Percentiles rank a stretch among this genome's conserved stretches.
Evolutionary conservation across 345 rosid species (phyloP).

Genomic region (Populus pruinosa): DNA sequence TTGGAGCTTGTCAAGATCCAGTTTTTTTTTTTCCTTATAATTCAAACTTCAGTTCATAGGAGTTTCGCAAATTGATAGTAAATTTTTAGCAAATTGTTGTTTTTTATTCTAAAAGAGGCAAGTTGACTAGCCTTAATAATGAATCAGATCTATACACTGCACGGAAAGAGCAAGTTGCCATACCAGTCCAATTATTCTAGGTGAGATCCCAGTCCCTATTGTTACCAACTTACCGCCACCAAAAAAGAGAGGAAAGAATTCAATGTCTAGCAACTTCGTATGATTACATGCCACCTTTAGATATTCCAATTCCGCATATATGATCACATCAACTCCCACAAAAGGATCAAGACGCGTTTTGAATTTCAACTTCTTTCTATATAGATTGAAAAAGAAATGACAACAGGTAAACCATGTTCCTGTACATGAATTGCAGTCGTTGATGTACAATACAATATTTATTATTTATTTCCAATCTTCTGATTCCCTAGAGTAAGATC

Average conservation of each 20-base stretch:
- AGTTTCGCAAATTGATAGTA: neutral
- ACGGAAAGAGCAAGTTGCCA: neutral
- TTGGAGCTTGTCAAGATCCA: too few species aligned
- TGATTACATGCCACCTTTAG: neutral
- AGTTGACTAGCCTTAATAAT: neutral
- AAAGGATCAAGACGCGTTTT: neutral
- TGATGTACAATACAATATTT: constrained; percentile 3
- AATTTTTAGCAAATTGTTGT: neutral
- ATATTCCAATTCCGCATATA: neutral
- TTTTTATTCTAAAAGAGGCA: neutral
- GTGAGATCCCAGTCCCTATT: neutral
- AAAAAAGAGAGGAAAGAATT: neutral
- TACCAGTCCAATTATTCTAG: neutral
- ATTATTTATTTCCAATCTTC: neutral
- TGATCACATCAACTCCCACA: neutral
- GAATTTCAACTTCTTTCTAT: neutral
- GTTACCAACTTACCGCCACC: neutral
- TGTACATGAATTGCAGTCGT: neutral
- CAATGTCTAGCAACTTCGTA: neutral
- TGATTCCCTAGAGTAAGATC: neutral
- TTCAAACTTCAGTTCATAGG: neutral
- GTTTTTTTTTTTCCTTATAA: too few species aligned
- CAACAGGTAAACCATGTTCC: neutral
- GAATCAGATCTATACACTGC: neutral
- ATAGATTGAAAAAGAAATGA: neutral